Percentiles rank a stretch among this genome's conserved stretches.
phyloP scores from a whole-genome alignment of 805 yeast species.

The Starmerella bacillaris region DNA sequence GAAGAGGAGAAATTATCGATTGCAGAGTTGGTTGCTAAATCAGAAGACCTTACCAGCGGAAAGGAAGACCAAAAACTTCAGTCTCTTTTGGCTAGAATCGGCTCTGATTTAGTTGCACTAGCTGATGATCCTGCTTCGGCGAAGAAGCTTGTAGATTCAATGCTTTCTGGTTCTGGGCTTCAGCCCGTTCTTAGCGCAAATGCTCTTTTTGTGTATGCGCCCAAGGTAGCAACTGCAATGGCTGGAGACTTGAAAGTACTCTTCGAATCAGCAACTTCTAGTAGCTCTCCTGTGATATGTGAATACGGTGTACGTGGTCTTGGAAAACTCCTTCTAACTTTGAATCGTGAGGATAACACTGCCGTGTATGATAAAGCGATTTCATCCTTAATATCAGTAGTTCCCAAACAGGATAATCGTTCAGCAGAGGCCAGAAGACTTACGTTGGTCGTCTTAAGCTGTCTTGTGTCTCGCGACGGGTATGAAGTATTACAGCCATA shows the following conservation, averaged over 20 bases:
- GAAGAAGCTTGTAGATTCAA: conserved; percentile 20
- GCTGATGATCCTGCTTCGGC: conserved; percentile 26
- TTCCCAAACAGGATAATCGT: conserved; percentile 38
- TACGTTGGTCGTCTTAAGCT: conserved; percentile 56
- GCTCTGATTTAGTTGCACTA: conserved; percentile 21
- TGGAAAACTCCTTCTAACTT: conserved; percentile 51
- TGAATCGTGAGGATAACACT: conserved; percentile 16
- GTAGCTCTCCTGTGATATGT: conserved; percentile 24
- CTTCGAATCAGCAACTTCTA: conserved; percentile 3
- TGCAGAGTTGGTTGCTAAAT: conserved; percentile 56
- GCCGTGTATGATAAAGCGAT: conserved; percentile 24
- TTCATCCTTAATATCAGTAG: conserved; percentile 29
- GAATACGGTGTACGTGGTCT: conserved; percentile 66
- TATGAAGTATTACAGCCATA: conserved; percentile 36
- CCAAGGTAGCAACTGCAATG: conserved; percentile 18
- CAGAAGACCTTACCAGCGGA: conserved; percentile 27
- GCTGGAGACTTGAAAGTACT: conserved; percentile 3
- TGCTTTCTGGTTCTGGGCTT: conserved; percentile 9
- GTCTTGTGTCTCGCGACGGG: conserved; percentile 43
- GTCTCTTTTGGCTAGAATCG: conserved; percentile 30
- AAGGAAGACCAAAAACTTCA: conserved; percentile 20
- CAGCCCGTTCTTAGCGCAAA: conserved; percentile 17
- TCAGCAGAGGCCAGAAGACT: conserved; percentile 67
- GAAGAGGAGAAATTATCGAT: conserved; percentile 54
- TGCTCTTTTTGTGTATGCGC: conserved; percentile 19